Evolutionary conservation across 768 basidiomycete genomes (phyloP).

Genomic region (Calocera viscosa): DNA sequence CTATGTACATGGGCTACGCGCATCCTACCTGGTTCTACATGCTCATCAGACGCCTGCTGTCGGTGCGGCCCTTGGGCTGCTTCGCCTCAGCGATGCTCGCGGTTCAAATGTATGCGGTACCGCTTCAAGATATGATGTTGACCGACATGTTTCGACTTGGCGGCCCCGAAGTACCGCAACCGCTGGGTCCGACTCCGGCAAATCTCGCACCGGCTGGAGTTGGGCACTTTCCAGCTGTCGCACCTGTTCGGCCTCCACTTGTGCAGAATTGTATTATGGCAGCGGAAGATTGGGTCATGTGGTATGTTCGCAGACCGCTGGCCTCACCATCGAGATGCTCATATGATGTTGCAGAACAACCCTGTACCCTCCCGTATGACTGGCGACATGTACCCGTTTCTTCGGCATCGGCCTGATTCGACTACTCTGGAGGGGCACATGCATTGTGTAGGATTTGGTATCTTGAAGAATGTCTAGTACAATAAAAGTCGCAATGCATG

Average conservation of each 20-base stretch:
- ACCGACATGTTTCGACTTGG: background rate
- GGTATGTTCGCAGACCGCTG: no score
- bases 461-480: no score
- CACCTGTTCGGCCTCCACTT: background rate
- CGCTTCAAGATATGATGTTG: background rate
- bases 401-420: no score
- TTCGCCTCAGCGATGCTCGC: background rate
- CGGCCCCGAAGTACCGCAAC: background rate
- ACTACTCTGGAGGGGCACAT: no score
- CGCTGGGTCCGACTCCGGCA: background rate
- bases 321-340: no score
- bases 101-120: background rate
- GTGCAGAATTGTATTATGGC: background rate
- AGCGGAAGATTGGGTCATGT: background rate
- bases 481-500: no score
- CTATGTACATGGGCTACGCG: background rate
- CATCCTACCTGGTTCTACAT: background rate
- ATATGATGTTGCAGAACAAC: no score
- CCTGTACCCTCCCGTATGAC: no score
- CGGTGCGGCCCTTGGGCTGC: background rate
- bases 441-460: no score
- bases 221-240: background rate
- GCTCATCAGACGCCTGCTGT: background rate
- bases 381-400: no score
- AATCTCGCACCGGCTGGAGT: background rate